Base-by-base conservation (phyloP, 2,329 filamentous ascomycete genomes). In the Apiospora rasikravindrae region DNA sequence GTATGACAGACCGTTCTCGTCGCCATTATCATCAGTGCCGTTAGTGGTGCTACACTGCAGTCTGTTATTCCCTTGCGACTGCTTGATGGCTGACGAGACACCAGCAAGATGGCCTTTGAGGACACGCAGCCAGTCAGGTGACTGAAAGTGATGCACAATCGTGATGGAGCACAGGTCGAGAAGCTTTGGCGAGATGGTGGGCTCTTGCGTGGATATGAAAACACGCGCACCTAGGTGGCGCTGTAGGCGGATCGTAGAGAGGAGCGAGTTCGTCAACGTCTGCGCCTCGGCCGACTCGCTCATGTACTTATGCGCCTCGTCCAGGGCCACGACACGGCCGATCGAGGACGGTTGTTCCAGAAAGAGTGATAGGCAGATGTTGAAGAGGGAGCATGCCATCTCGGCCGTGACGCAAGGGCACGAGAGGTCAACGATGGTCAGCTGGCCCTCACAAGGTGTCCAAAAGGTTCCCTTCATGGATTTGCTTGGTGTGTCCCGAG, bases 241-340 rank as follows among this genome's bases (percentile, higher is more conserved):
- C 80, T 96, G 93, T 24, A 92, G 84, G 0, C 93, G 88, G 74
- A 96, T 92, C 0, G 88, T 87, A 0, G 85, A 84, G 0, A 94
- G 83, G 0, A 95, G 83, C 0, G 85, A 85, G 7, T 92, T 85
- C 0, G 92, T 94, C 40, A 95, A 85, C 0, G 83, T 83, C 2
- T 82, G 79, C 0, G 88, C 88, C 53, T 91, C 89, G 0, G 84
- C 79, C 0, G 87, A 87, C 0, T 84, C 83, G 16, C 86, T 88
- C 87, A 94, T 90, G 78, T 91, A 94, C 82, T 95, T 95, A 78
- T 96, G 93, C 0, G 93, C 93, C 78, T 96, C 93, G 74, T 96
- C 93, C 0, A 95, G 83, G 0, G 92, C 92, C 19, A 95, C 81
- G 49, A 95, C 84, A 5, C 90, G 86, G 0, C 91, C 89, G 0